Evolutionary conservation across 73 alveolate species (phyloP).

Genomic region (Paramecium pentaurelia): DNA sequence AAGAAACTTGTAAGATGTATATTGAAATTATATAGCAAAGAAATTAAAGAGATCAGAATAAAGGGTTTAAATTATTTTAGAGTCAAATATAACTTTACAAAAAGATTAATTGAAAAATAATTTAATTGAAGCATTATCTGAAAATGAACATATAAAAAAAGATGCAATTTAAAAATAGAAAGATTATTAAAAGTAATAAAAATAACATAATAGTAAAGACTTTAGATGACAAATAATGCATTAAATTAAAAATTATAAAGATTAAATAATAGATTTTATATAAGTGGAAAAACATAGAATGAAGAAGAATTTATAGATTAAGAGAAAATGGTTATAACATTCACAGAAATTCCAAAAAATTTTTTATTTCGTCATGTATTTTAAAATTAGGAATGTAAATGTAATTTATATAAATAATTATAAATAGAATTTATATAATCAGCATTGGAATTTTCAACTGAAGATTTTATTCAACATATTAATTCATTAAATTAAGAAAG

Average conservation of each 20-base stretch:
- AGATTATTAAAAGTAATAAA: neutral
- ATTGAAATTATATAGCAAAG: neutral
- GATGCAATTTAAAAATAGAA: neutral
- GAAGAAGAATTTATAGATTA: slow-evolving; percentile 36
- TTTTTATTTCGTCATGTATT: slow-evolving; percentile 28
- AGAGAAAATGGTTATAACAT: slow-evolving; percentile 45
- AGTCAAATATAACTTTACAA: slow-evolving; percentile 16
- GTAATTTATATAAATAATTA: neutral
- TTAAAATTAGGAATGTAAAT: slow-evolving; percentile 1
- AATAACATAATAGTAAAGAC: neutral
- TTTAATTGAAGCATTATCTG: slow-evolving; percentile 22
- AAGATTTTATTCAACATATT: neutral
- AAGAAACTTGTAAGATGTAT: neutral
- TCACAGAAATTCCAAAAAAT: slow-evolving; percentile 33
- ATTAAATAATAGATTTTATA: neutral
- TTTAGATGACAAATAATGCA: neutral
- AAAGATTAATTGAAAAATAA: slow-evolving; percentile 3
- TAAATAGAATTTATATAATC: neutral
- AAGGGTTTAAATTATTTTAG: slow-evolving; percentile 7
- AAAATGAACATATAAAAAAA: slow-evolving; percentile 32
- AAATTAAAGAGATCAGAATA: slow-evolving; percentile 34
- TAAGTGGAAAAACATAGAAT: neutral
- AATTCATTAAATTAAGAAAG: neutral
- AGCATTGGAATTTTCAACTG: slow-evolving; percentile 2
- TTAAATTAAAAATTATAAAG: slow-evolving; percentile 7